These are phyloP conservation scores for Nigrospora oryzae DNA, from an alignment of 2,329 filamentous ascomycete genomes.

Conservation along the genomic window DNA sequence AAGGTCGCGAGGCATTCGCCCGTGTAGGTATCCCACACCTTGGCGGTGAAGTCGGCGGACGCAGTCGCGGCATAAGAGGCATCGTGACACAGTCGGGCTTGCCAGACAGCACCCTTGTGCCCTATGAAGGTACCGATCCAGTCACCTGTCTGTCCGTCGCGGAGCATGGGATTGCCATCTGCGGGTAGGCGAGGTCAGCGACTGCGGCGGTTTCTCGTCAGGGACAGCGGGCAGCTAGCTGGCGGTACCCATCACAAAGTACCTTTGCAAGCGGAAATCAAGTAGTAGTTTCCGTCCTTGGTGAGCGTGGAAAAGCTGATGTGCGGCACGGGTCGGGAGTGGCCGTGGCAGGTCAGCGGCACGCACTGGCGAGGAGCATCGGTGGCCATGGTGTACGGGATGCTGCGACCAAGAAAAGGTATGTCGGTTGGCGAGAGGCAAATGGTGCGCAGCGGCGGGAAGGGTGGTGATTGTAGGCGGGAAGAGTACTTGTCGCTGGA, in stretches of 20 bases:
- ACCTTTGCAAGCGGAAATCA: conserved; percentile 93
- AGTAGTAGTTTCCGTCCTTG: conserved; percentile 77
- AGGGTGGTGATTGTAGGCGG: no score
- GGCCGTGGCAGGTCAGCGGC: conserved; percentile 87
- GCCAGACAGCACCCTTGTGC: conserved; percentile 97
- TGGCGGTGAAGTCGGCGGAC: conserved; percentile 92
- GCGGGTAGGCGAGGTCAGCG: conserved; percentile 8
- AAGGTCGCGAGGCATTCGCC: conserved; percentile 83
- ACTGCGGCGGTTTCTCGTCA: no score
- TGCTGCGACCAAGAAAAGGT: background rate
- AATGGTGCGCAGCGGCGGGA: no score
- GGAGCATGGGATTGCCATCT: conserved; percentile 98
- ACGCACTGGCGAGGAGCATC: conserved; percentile 37
- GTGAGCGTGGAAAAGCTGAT: conserved; percentile 80
- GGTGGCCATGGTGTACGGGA: conserved; percentile 16
- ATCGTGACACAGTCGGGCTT: conserved; percentile 83
- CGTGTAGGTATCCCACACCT: conserved; percentile 94
- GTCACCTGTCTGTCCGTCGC: conserved; percentile 90
- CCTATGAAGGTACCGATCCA: conserved; percentile 98
- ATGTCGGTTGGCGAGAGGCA: background rate
- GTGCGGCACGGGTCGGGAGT: conserved; percentile 87
- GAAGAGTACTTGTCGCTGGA: no score
- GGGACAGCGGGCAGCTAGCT: no score
- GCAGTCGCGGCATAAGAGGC: conserved; percentile 84
- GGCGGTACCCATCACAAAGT: conserved; percentile 9